phyloP scores from a whole-genome alignment of 768 basidiomycete genomes.

The Strobilomyces echinocephalus region DNA sequence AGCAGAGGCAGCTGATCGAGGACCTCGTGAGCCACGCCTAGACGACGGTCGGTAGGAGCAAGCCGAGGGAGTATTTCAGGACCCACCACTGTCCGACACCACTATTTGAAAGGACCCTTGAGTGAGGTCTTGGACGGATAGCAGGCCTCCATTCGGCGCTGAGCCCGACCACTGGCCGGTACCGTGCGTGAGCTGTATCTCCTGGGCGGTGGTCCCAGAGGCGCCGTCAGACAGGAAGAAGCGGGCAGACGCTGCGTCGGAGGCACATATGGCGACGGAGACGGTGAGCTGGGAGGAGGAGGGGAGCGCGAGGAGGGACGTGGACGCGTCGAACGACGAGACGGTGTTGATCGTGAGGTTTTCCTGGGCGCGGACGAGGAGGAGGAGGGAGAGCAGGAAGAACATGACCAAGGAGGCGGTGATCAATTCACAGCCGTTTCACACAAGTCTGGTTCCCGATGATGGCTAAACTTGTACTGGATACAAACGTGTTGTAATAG shows the following conservation, averaged over 20 bases:
- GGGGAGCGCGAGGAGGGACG: slow-evolving; percentile 41
- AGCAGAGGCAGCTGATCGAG: slow-evolving; percentile 48
- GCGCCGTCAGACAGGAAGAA: slow-evolving; percentile 59
- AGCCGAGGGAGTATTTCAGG: background rate
- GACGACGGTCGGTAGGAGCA: background rate
- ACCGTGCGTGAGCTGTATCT: slow-evolving; percentile 47
- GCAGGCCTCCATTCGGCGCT: slow-evolving; percentile 44
- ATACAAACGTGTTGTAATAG: slow-evolving; percentile 2
- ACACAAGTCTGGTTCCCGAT: background rate
- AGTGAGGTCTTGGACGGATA: slow-evolving; percentile 42
- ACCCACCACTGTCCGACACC: slow-evolving; percentile 42
- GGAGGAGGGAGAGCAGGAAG: background rate
- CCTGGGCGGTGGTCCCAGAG: slow-evolving; percentile 38
- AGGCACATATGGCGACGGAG: slow-evolving; percentile 48
- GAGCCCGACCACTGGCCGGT: slow-evolving; percentile 48
- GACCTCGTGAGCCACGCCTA: slow-evolving; percentile 48
- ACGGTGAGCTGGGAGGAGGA: slow-evolving; percentile 36
- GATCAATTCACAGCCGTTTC: no score
- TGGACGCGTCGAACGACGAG: slow-evolving; percentile 28
- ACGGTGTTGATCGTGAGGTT: slow-evolving; percentile 35
- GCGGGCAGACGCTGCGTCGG: slow-evolving; percentile 34
- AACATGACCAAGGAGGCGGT: no score
- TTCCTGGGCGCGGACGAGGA: slow-evolving; percentile 13
- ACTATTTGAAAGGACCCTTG: slow-evolving; percentile 54
- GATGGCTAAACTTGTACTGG: slow-evolving; percentile 11